These are phyloP conservation scores for Exophiala spinifera DNA, from an alignment of 2,329 filamentous ascomycete genomes.

Conservation along the genomic window DNA sequence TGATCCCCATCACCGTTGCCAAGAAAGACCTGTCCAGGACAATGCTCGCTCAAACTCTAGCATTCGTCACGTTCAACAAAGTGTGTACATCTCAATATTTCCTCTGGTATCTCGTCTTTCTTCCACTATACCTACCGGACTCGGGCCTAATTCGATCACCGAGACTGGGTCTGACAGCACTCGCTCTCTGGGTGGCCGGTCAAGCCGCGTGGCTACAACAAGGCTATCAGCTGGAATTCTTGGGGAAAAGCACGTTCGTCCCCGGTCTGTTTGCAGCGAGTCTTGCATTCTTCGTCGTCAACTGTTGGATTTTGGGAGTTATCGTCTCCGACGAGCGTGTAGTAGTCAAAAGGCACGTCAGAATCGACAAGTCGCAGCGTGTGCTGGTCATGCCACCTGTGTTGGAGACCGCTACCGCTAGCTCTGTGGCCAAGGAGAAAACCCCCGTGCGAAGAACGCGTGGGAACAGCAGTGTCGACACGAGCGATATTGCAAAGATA, in stretches of 20 bases:
- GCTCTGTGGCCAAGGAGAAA: not conserved
- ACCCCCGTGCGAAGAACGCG: not conserved
- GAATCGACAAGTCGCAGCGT: not conserved
- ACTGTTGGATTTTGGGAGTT: constrained; percentile 81
- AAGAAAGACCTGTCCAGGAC: constrained; percentile 64
- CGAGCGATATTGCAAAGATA: constrained; percentile 16
- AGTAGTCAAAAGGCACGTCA: not conserved
- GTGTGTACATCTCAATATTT: constrained; percentile 99
- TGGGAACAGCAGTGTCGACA: constrained; percentile 11
- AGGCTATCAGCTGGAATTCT: constrained; percentile 72
- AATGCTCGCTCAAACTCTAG: constrained; percentile 87
- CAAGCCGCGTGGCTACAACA: constrained; percentile 69
- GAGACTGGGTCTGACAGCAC: constrained; percentile 60
- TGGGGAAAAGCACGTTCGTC: constrained; percentile 78
- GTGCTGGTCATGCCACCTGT: not conserved
- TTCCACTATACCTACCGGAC: constrained; percentile 82
- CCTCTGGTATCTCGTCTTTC: constrained; percentile 92
- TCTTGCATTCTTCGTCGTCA: constrained; percentile 76
- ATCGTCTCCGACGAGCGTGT: constrained; percentile 63
- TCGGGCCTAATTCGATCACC: constrained; percentile 64
- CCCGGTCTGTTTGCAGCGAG: constrained; percentile 77
- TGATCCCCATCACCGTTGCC: constrained; percentile 60
- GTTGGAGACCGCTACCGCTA: not conserved
- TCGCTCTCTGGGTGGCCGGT: constrained; percentile 67
- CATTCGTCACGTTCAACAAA: constrained; percentile 97